These are phyloP conservation scores for Pseudoscleropodium purum DNA, from an alignment of 225 moss, liverwort and hornwort genomes.

Conservation along the genomic window DNA sequence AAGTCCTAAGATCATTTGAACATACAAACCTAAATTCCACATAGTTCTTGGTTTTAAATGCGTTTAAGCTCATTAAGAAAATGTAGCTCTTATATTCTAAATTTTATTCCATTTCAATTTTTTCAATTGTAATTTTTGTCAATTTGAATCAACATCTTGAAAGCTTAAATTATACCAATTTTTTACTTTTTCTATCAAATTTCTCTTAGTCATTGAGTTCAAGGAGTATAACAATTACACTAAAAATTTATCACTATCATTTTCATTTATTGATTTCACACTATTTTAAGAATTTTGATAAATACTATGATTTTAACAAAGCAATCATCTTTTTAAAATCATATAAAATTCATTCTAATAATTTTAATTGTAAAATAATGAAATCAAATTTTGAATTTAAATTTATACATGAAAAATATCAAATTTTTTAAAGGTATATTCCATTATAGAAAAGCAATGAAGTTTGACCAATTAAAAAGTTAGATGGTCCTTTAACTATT, in stretches of 20 bases:
- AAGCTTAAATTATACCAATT: neutral
- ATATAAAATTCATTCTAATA: neutral
- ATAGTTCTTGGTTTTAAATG: neutral
- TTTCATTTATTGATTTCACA: no score
- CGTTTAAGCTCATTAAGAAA: no score
- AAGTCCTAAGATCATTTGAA: accelerated
- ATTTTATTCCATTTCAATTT: neutral
- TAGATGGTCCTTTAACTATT: accelerated
- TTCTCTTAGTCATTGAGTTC: accelerated
- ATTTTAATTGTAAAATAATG: neutral
- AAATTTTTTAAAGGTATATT: neutral
- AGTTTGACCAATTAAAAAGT: neutral
- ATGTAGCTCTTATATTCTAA: neutral
- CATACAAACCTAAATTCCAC: neutral
- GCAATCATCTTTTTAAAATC: neutral
- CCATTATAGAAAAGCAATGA: neutral
- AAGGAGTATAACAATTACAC: accelerated
- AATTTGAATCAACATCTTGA: neutral
- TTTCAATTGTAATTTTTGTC: neutral
- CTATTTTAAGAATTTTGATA: neutral
- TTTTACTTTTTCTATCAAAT: neutral
- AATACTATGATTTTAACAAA: neutral
- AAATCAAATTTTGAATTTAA: neutral
- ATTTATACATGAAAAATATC: neutral
- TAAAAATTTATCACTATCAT: neutral